Evolutionary conservation across 805 yeast species (phyloP).

Genomic region (Wickerhamomyces bisporus): DNA sequence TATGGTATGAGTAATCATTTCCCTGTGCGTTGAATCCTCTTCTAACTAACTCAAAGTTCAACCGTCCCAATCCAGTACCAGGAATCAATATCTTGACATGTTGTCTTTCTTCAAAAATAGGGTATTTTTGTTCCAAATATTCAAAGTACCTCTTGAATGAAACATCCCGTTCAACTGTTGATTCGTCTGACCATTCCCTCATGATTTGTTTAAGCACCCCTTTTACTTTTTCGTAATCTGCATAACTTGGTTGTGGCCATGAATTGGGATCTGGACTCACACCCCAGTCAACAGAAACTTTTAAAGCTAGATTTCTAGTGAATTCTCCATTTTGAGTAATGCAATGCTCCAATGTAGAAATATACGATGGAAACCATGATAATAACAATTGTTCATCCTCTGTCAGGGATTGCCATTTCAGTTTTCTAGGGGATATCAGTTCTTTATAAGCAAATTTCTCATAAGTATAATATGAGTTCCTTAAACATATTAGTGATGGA

Average conservation of each 20-base stretch:
- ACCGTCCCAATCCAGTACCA: conserved; percentile 60
- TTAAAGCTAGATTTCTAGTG: conserved; percentile 35
- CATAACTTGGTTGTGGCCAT: conserved; percentile 37
- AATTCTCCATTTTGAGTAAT: conserved; percentile 42
- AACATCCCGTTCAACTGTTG: conserved; percentile 37
- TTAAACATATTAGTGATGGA: too few relatives aligned
- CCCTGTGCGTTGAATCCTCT: conserved; percentile 62
- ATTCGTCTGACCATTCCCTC: conserved; percentile 61
- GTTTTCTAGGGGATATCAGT: conserved; percentile 27
- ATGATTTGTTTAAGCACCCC: conserved; percentile 51
- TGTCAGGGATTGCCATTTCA: conserved; percentile 33
- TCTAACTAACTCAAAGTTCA: conserved; percentile 49
- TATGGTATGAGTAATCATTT: conserved; percentile 60
- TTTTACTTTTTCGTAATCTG: conserved; percentile 53
- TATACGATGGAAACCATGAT: conserved; percentile 45
- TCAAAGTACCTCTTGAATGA: conserved; percentile 35
- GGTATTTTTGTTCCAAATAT: conserved; percentile 29
- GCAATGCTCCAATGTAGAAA: conserved; percentile 35
- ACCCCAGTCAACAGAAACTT: conserved; percentile 48
- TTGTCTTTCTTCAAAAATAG: conserved; percentile 32
- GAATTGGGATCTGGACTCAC: conserved; percentile 29
- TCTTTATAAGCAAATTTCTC: conserved; percentile 30
- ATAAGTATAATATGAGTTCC: conserved; percentile 15
- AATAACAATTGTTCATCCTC: conserved; percentile 36
- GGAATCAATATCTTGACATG: conserved; percentile 47